Base-by-base conservation (phyloP, 148 eudicot species). In the Hydrangea macrophylla region DNA sequence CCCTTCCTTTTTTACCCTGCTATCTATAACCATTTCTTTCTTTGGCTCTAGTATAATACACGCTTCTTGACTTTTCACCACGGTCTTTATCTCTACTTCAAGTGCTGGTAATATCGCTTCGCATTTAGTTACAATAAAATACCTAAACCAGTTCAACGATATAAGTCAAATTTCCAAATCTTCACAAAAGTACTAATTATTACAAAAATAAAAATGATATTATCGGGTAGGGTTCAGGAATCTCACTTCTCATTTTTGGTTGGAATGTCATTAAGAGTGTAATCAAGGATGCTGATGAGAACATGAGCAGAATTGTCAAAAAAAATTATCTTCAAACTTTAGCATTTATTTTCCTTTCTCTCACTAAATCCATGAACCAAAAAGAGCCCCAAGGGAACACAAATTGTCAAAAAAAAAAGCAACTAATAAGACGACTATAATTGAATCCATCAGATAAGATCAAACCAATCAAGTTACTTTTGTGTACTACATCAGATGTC, bases 81-180 rank as follows among this genome's bases (percentile, higher is more conserved):
- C 91, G 30, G 31, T 68, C 60, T 74, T 85, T 48, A 85, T 75
- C 80, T 95, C 97, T 0, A 79, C 68, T 27, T 85, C 90, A 67
- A 91, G 92, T 5, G 99, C 87, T 67, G 97, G 88, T 1, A 96
- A 91, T 2, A 81, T 88, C 2, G 81, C 67, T 74, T 87, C 99
- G 72, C 96, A 91, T 64, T 87, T 86, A 1, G 79, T 84, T 5
- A 95, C 90, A 76, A 95, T 79, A 55, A 95, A 40, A 62, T 67
- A 95, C 87, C 99, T 95, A 79, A 30, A 56, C 33, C 70, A 60
- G 15, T 25, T 35, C 68, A 20, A 64, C 28, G 12, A 13, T 9
- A 18, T 15, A n/a, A 55, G 35, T 32, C n/a, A n/a, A 30, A 24
- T 45, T 28, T 44, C 27, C 22, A 42, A 39, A 22, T 22, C 39